Percentiles rank a stretch among this genome's conserved stretches.
phyloP scores from a whole-genome alignment of 2,329 filamentous ascomycete genomes.

The Didymella sp. region DNA sequence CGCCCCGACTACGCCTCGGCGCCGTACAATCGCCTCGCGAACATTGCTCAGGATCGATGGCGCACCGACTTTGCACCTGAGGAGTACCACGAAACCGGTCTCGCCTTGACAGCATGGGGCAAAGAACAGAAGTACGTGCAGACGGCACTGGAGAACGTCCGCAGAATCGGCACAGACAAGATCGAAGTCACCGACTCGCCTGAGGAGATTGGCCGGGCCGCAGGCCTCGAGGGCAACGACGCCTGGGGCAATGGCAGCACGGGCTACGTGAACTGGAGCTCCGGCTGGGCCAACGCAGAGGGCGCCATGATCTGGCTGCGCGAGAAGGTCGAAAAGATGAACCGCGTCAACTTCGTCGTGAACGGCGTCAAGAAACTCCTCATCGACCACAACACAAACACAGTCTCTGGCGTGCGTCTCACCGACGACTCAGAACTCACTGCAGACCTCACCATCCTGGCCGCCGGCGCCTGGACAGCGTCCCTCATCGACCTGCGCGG shows the following conservation, averaged over 20 bases:
- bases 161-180: constrained; percentile 46
- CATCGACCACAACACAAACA: constrained; percentile 45
- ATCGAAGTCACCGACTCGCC: constrained; percentile 49
- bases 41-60: constrained; percentile 73
- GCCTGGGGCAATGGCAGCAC: constrained; percentile 58
- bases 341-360: constrained; percentile 59
- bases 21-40: constrained; percentile 76
- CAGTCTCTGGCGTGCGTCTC: constrained; percentile 67
- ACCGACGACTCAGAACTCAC: constrained; percentile 58
- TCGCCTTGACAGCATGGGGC: constrained; percentile 68
- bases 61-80: constrained; percentile 68
- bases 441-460: constrained; percentile 78
- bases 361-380: constrained; percentile 57
- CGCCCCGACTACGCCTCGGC: constrained; percentile 81
- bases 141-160: constrained; percentile 46
- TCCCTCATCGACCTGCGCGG: constrained; percentile 79
- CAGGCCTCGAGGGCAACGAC: constrained; percentile 52
- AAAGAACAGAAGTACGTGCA: constrained; percentile 52
- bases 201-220: constrained; percentile 50
- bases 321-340: constrained; percentile 60
- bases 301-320: constrained; percentile 71
- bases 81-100: constrained; percentile 73
- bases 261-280: constrained; percentile 76
- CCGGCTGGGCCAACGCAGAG: constrained; percentile 83
- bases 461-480: constrained; percentile 87